Evolutionary conservation across 768 basidiomycete species (phyloP).

Genomic region (Russula olivacea): DNA sequence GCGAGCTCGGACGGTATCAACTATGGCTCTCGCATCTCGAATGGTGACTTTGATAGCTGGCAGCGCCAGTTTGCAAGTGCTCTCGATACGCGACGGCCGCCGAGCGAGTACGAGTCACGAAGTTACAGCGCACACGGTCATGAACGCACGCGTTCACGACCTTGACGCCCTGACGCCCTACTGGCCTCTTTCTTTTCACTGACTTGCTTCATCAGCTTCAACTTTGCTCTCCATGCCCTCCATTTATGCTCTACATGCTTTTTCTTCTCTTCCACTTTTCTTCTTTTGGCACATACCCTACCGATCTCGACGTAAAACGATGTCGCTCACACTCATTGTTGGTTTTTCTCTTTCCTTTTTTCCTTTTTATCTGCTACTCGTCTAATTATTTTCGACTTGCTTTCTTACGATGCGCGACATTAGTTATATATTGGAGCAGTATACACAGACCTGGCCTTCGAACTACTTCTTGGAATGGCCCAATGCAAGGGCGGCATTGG

Average conservation of each 20-base stretch:
- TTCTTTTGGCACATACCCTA: slow-evolving; percentile 46
- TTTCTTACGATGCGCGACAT: slow-evolving; percentile 34
- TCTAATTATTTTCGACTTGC: slow-evolving; percentile 34
- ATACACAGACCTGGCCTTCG: slow-evolving; percentile 11
- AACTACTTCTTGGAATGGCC: slow-evolving; percentile 19
- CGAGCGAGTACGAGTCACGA: slow-evolving; percentile 66
- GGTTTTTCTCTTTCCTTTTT: slow-evolving; percentile 16
- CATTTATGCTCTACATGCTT: slow-evolving; percentile 27
- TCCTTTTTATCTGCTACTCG: slow-evolving; percentile 40
- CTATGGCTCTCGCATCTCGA: slow-evolving; percentile 53
- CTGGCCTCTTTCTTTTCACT: slow-evolving; percentile 23
- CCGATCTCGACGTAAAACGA: slow-evolving; percentile 31
- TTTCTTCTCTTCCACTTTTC: slow-evolving; percentile 29
- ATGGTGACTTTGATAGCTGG: slow-evolving; percentile 81
- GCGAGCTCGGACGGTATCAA: slow-evolving; percentile 76
- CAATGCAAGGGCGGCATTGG: slow-evolving; percentile 21
- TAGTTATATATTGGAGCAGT: slow-evolving; percentile 27
- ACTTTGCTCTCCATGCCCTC: slow-evolving; percentile 22
- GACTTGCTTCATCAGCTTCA: slow-evolving; percentile 20
- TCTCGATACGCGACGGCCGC: slow-evolving; percentile 63
- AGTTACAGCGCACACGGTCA: slow-evolving; percentile 34
- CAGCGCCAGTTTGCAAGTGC: slow-evolving; percentile 77
- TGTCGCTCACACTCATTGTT: slow-evolving; percentile 49
- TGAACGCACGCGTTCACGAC: slow-evolving; percentile 56
- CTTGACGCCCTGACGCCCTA: slow-evolving; percentile 32